Conservation (phyloP, 106 monocot species). For the Gastrodia elata region DNA sequence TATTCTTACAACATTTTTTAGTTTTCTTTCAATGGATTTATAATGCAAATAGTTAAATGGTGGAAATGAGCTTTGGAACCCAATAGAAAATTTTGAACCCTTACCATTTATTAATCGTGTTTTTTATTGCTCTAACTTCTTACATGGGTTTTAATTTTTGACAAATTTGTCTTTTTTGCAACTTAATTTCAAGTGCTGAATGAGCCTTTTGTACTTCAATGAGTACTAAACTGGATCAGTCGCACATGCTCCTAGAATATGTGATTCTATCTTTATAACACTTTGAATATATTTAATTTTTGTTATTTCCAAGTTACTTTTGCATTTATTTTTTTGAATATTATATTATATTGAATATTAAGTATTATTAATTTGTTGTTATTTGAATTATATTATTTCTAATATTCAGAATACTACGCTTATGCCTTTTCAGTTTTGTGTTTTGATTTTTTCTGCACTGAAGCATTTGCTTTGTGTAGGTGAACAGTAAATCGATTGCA, state of each 20-base stretch:
- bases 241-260: background rate
- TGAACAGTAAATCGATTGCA: constrained; percentile 73
- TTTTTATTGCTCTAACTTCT: too few species aligned
- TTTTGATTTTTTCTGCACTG: background rate
- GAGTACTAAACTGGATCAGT: background rate
- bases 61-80: background rate
- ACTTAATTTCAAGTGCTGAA: background rate
- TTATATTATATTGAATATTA: background rate
- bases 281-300: too few species aligned
- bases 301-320: background rate
- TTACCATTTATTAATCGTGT: too few species aligned
- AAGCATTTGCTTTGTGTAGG: constrained; percentile 26
- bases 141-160: too few species aligned
- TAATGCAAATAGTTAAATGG: background rate
- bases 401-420: background rate
- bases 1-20: background rate
- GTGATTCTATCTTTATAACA: too few species aligned
- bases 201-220: background rate
- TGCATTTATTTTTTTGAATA: background rate
- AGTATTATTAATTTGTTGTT: background rate
- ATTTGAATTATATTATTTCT: background rate
- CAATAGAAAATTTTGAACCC: too few species aligned
- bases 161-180: background rate
- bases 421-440: background rate
- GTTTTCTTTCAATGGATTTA: background rate